Percentiles rank a stretch among this genome's conserved stretches.
phyloP scores from a whole-genome alignment of 192 early-diverging fungal species.

The Umbelopsis sp. region DNA sequence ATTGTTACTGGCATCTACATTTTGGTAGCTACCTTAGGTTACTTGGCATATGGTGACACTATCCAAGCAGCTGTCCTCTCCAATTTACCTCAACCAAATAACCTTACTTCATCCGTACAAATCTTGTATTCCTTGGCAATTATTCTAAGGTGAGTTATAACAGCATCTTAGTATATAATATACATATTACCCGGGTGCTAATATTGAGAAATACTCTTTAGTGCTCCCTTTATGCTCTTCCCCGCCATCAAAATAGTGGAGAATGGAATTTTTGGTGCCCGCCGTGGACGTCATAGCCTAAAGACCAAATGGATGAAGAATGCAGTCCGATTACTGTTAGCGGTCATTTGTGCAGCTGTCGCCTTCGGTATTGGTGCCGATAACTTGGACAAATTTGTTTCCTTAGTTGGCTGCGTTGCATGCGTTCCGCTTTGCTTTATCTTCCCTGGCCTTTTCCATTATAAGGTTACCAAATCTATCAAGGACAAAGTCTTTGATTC shows the following conservation, averaged over 20 bases:
- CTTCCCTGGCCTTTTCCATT: slow-evolving; percentile 86
- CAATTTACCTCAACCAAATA: slow-evolving; percentile 68
- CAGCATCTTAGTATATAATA: no score
- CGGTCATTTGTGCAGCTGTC: slow-evolving; percentile 62
- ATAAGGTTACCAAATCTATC: slow-evolving; percentile 49
- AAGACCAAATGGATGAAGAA: slow-evolving; percentile 76
- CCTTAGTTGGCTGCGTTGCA: slow-evolving; percentile 79
- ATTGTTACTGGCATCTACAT: slow-evolving; percentile 70
- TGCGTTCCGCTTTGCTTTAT: slow-evolving; percentile 76
- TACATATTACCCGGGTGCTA: no score
- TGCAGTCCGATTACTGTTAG: slow-evolving; percentile 61
- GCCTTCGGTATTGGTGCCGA: slow-evolving; percentile 67
- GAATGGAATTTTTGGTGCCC: slow-evolving; percentile 67
- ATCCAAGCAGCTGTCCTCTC: slow-evolving; percentile 82
- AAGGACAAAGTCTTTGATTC: slow-evolving; percentile 54
- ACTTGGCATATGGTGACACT: slow-evolving; percentile 74
- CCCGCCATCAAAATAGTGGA: slow-evolving; percentile 86
- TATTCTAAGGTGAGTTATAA: slow-evolving; percentile 62
- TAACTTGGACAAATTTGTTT: slow-evolving; percentile 86
- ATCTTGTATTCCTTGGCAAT: slow-evolving; percentile 86
- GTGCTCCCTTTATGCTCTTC: slow-evolving; percentile 80
- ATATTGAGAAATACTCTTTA: slow-evolving; percentile 1
- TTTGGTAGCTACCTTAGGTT: slow-evolving; percentile 71
- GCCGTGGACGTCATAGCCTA: slow-evolving; percentile 45
- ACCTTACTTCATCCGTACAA: slow-evolving; percentile 65